Base-by-base conservation (phyloP, 805 yeast species). In the Candida wancherniae region DNA sequence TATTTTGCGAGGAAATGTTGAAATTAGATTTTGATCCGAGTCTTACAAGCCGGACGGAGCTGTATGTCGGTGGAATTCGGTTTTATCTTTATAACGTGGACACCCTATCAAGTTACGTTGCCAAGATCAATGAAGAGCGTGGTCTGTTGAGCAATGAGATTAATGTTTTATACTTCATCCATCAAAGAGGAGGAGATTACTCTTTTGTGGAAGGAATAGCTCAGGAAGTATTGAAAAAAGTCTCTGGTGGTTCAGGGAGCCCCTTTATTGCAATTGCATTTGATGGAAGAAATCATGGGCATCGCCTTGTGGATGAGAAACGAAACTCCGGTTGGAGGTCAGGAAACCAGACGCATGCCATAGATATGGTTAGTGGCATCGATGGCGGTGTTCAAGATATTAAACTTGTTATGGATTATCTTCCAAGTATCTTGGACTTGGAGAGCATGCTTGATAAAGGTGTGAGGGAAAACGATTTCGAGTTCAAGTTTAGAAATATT, bases 251-350 rank as follows among this genome's bases (percentile, higher is more conserved):
- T 5, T 26, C 33, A 6, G 33, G 39, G 5, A 45, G 42, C 1
- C 69, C 69, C 9, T 42, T 71, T 32, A 58, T 76, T 20, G 68
- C 69, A 26, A 71, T 72, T 8, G 58, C 73, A 0, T 71, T 71
- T 39, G 83, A 77, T 44, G 47, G 57, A 37, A 61, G 78, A 19
- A 76, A 77, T 48, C 83, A 77, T 44, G 82, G 84, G 3, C 55
- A 54, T 14, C 55, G 83, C 20, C 30, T 44, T 7, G 50, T 70
- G 4, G 59, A 63, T 25, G 45, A 37, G 4, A 18, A 19, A 10
- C 48, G 53, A 21, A 75, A 73, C 48, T 30, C 44, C 3, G 55
- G 57, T 14, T 76, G 82, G 82, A 39, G 36, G 1, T 46, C 46
- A 3, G 76, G 76, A 3, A 75, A 75, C 45, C 40, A 39, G 10